Conservation (phyloP, 164 flowering plant species). For the Berberis thunbergii region DNA sequence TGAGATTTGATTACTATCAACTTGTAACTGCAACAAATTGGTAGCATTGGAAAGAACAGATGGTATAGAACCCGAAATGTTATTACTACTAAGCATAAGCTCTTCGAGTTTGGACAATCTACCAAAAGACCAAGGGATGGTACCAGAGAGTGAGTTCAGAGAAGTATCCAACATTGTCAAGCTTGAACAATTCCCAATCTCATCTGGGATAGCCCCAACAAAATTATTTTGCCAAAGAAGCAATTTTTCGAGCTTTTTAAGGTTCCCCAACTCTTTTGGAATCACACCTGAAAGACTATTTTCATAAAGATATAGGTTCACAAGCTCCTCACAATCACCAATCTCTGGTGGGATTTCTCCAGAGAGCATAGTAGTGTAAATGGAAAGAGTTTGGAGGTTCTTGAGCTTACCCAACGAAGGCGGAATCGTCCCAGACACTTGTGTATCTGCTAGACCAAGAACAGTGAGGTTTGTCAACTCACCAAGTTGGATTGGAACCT, state of each 20-base stretch:
- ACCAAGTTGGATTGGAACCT: slow-evolving; percentile 54
- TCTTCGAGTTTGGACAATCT: slow-evolving; percentile 43
- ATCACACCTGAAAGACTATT: slow-evolving; percentile 65
- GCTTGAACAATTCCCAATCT: slow-evolving; percentile 65
- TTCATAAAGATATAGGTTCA: slow-evolving; percentile 54
- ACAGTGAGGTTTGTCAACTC: slow-evolving; percentile 38
- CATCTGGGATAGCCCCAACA: slow-evolving; percentile 62
- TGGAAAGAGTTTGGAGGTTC: slow-evolving; percentile 56
- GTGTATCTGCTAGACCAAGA: slow-evolving; percentile 53
- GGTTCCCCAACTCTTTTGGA: slow-evolving; percentile 63
- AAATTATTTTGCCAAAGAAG: slow-evolving; percentile 75
- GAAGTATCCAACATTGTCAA: slow-evolving; percentile 63
- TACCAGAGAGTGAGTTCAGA: slow-evolving; percentile 65
- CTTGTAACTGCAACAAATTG: slow-evolving; percentile 43
- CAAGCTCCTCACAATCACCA: slow-evolving; percentile 78
- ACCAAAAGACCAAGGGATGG: slow-evolving; percentile 55
- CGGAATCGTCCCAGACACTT: slow-evolving; percentile 47
- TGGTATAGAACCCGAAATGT: slow-evolving; percentile 64
- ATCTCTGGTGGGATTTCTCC: slow-evolving; percentile 73
- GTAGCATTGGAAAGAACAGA: slow-evolving; percentile 38
- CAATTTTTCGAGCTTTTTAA: slow-evolving; percentile 57
- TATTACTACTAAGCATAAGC: slow-evolving; percentile 64
- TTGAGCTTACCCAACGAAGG: slow-evolving; percentile 47
- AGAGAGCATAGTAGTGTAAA: slow-evolving; percentile 66
- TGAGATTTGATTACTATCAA: slow-evolving; percentile 58